Evolutionary conservation across 1,139 yeast species (phyloP).

Genomic region (Pichia sp.): DNA sequence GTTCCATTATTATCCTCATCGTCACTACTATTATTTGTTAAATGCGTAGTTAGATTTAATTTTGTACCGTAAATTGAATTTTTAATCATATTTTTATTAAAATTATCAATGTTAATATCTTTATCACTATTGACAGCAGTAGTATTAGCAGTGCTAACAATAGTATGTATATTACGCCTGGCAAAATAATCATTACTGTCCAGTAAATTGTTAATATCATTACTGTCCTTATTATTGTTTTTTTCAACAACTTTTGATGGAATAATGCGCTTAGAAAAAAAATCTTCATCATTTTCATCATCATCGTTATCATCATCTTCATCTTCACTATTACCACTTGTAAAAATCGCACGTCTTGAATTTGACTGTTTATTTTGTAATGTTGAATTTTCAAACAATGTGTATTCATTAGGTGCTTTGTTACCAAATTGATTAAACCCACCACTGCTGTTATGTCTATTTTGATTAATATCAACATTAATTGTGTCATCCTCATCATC

Average conservation of each 20-base stretch:
- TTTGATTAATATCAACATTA: not conserved
- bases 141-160: not conserved
- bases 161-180: not conserved
- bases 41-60: slow-evolving; percentile 6
- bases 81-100: not conserved
- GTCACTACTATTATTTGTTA: slow-evolving; percentile 1
- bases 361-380: not conserved
- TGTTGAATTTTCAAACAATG: not conserved
- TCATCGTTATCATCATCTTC: slow-evolving; percentile 1
- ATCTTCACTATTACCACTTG: slow-evolving; percentile 7
- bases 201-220: not conserved
- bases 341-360: slow-evolving; percentile 7
- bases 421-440: not conserved
- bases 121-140: not conserved
- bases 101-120: not conserved
- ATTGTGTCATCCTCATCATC: slow-evolving; percentile 3
- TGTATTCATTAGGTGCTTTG: not conserved
- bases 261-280: not conserved
- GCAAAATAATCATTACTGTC: not conserved
- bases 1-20: slow-evolving; percentile 1
- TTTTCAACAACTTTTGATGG: not conserved
- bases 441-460: not conserved
- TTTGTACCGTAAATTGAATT: slow-evolving; percentile 17
- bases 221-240: not conserved
- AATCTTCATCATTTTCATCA: not conserved